Conservation (phyloP, 1,284 basidiomycete genomes). For the Malassezia psittaci region DNA sequence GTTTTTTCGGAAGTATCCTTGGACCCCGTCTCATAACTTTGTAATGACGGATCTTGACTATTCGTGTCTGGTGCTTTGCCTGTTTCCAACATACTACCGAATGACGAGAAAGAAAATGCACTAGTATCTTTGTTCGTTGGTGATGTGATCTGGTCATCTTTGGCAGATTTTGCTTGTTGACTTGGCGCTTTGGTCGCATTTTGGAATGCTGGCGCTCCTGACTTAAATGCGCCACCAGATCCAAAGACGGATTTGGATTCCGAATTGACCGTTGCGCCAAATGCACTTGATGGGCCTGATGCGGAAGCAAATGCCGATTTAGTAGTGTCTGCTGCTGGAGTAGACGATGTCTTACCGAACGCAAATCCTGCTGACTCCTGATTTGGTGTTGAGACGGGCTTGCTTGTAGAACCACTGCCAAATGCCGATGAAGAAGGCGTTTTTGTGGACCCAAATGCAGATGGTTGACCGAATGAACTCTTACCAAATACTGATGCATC, state of each 20-base stretch:
- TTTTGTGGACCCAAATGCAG: constrained; percentile 1
- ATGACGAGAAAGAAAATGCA: too few species aligned
- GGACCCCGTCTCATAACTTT: too few species aligned
- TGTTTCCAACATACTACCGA: too few species aligned
- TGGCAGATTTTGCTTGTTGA: too few species aligned
- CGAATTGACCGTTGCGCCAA: background rate
- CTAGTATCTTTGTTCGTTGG: too few species aligned
- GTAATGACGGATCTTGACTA: too few species aligned
- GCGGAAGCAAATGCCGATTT: background rate
- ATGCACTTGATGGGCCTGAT: background rate
- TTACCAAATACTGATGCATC: constrained; percentile 33
- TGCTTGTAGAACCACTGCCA: constrained; percentile 2
- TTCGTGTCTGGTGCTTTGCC: too few species aligned
- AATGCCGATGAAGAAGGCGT: background rate
- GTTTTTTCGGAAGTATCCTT: too few species aligned
- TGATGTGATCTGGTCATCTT: too few species aligned
- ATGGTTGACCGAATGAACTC: constrained; percentile 14
- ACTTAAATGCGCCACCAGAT: constrained; percentile 9
- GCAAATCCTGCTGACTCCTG: constrained; percentile 11
- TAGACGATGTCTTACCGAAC: constrained; percentile 39
- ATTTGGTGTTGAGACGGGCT: background rate
- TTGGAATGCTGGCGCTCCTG: background rate
- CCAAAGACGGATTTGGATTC: constrained; percentile 10
- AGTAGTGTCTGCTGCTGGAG: constrained; percentile 10
- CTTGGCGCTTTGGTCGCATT: background rate